Percentiles rank a stretch among this genome's conserved stretches.
Evolutionary conservation across 1,139 yeast species (phyloP).

Genomic region (Maudiozyma humilis): DNA sequence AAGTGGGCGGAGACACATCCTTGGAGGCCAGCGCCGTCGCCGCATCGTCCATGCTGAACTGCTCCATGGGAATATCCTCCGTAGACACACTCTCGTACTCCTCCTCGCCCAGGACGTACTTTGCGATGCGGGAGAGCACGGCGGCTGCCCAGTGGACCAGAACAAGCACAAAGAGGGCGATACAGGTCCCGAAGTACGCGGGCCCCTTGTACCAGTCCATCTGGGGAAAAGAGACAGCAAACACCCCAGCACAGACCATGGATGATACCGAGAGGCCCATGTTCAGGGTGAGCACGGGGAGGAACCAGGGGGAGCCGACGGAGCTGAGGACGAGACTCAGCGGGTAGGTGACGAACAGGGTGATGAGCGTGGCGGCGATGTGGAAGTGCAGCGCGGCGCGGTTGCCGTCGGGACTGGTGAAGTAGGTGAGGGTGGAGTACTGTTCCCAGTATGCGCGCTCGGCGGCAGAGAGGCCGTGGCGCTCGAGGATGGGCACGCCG

Average conservation of each 20-base stretch:
- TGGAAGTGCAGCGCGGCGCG: constrained; percentile 54
- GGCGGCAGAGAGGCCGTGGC: constrained; percentile 55
- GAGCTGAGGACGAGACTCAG: constrained; percentile 56
- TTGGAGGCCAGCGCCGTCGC: neutral
- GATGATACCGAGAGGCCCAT: constrained; percentile 42
- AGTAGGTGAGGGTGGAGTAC: constrained; percentile 74
- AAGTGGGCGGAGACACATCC: neutral
- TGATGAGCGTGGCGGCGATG: constrained; percentile 37
- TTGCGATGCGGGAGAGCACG: constrained; percentile 35
- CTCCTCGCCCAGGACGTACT: constrained; percentile 31
- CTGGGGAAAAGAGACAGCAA: constrained; percentile 48
- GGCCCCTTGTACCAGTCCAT: constrained; percentile 66
- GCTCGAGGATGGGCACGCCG: constrained; percentile 66
- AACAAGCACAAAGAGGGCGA: constrained; percentile 48
- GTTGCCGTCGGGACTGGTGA: constrained; percentile 43
- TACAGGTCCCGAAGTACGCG: constrained; percentile 60
- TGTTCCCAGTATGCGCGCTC: constrained; percentile 72
- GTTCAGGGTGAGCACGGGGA: constrained; percentile 50
- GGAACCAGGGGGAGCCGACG: constrained; percentile 47
- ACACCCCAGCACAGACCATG: constrained; percentile 50
- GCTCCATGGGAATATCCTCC: too few relatives aligned
- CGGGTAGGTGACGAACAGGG: constrained; percentile 62
- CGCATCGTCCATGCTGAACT: too few relatives aligned
- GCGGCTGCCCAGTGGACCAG: constrained; percentile 50
- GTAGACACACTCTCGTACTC: neutral